Percentiles rank a stretch among this genome's conserved stretches.
These are phyloP conservation scores for Zymoseptoria crescenta DNA, from an alignment of 2,329 filamentous ascomycete species.

Conservation along the genomic window DNA sequence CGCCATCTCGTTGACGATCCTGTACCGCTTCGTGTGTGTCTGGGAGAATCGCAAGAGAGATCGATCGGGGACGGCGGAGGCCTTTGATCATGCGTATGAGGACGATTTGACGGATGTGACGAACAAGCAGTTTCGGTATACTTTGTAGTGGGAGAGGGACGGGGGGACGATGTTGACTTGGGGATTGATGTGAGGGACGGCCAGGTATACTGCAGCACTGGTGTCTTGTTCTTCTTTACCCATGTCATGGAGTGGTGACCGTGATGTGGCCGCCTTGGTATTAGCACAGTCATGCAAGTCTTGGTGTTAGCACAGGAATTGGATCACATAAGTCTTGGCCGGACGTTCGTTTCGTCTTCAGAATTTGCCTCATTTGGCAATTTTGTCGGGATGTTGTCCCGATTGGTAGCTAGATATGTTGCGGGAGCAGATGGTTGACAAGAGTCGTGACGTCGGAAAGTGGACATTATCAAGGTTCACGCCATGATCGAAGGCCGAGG, in stretches of 20 bases:
- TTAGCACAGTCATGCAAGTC: no score
- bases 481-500: not conserved
- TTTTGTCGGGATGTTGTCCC: no score
- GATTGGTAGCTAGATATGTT: no score
- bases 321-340: no score
- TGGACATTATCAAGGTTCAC: not conserved
- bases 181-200: no score
- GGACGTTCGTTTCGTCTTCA: not conserved
- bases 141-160: not conserved
- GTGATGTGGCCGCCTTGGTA: no score
- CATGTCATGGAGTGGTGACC: no score
- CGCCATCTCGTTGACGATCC: constrained; percentile 32
- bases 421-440: no score
- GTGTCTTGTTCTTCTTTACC: no score
- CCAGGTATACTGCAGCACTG: not conserved
- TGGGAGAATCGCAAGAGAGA: constrained; percentile 40
- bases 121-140: constrained; percentile 18
- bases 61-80: constrained; percentile 37
- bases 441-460: not conserved
- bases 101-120: constrained; percentile 45
- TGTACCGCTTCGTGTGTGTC: constrained; percentile 40
- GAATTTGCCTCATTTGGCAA: not conserved
- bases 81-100: constrained; percentile 46
- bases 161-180: not conserved
- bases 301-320: no score